Evolutionary conservation across 768 basidiomycete species (phyloP), one percentile per base, ranked within the genome.

Genomic region (Rhizopogon salebrosus): DNA sequence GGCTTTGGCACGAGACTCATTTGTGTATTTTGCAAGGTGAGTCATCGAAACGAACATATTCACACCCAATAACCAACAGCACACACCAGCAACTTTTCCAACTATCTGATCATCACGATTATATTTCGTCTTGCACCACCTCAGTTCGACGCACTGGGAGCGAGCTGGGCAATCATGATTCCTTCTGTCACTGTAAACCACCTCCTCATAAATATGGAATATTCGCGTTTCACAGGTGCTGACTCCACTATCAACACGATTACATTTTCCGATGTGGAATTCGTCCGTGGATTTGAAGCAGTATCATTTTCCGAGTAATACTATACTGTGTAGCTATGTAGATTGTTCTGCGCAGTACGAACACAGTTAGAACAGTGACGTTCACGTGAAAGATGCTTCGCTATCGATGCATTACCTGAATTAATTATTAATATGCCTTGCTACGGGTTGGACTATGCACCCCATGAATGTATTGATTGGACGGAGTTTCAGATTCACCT

Each of bases 241-340:
- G 18, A 18, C 8, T 24, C 48, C 13, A 23, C 45, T 34, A 29
- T 16, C 2, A 11, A 24, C 14, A 16, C 40, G 4, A 23, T 6
- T 4, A 41, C 29, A 4, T 34, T 24, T 31, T 26, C 24, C 2
- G n/a, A 16, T n/a, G 24, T 26, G 24, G 24, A n/a, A 13, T n/a
- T 39, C 1, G 34, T 34, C 62, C 57, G 66, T 26, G 9, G 11
- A 26, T 8, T n/a, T 26, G 41, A 26, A 16, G 9, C 24, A 26
- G 5, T 0, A 14, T n/a, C 16, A 11, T 16, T 4, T 27, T 42
- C 26, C 2, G 26, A 9, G 13, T 16, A 42, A 3, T 18, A 27
- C n/a, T n/a, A n/a, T n/a, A n/a, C n/a, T n/a, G n/a, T n/a, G n/a
- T n/a, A n/a, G n/a, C n/a, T n/a, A n/a, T n/a, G n/a, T n/a, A n/a